A percentile compares a stretch with the other conserved stretches of the same genome.
phyloP scores from a whole-genome alignment of 495 filamentous ascomycete genomes.

The Lepraria neglecta region DNA sequence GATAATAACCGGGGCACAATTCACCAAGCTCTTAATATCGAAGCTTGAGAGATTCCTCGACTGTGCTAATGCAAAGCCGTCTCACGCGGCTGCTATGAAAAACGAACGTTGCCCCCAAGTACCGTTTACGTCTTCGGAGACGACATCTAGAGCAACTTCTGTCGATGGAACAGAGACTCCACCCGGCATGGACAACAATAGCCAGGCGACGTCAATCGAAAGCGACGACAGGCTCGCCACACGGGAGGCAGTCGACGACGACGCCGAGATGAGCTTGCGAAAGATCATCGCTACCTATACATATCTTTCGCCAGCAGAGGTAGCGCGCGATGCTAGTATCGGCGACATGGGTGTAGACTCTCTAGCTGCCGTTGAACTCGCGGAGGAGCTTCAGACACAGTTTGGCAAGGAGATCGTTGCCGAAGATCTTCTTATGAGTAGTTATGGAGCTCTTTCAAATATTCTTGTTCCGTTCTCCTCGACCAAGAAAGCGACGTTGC shows the following conservation, averaged over 20 bases:
- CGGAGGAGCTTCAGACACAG: conserved; percentile 18
- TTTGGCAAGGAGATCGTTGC: conserved; percentile 19
- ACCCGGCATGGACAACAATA: background rate
- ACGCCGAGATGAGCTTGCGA: conserved; percentile 15
- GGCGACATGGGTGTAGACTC: conserved; percentile 25
- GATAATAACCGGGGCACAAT: conserved; percentile 26
- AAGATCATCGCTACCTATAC: conserved; percentile 21
- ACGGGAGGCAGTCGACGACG: conserved; percentile 5
- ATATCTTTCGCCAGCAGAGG: conserved; percentile 17
- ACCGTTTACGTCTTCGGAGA: conserved; percentile 4
- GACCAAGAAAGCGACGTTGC: background rate
- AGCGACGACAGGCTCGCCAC: background rate
- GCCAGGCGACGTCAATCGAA: conserved; percentile 10
- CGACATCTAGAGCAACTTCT: conserved; percentile 8
- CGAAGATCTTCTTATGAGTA: conserved; percentile 14
- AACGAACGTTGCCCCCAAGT: background rate
- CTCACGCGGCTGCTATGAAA: background rate
- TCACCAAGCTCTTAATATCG: conserved; percentile 23
- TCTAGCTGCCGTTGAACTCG: conserved; percentile 26
- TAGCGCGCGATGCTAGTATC: conserved; percentile 16
- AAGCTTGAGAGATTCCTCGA: conserved; percentile 26
- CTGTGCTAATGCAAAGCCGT: conserved; percentile 19
- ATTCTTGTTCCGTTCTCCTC: conserved; percentile 7
- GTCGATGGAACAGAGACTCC: conserved; percentile 8
- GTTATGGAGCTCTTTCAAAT: conserved; percentile 9